Evolutionary conservation across 2,329 filamentous ascomycete genomes (phyloP).

Genomic region (Neopestalotiopsis clavispora): DNA sequence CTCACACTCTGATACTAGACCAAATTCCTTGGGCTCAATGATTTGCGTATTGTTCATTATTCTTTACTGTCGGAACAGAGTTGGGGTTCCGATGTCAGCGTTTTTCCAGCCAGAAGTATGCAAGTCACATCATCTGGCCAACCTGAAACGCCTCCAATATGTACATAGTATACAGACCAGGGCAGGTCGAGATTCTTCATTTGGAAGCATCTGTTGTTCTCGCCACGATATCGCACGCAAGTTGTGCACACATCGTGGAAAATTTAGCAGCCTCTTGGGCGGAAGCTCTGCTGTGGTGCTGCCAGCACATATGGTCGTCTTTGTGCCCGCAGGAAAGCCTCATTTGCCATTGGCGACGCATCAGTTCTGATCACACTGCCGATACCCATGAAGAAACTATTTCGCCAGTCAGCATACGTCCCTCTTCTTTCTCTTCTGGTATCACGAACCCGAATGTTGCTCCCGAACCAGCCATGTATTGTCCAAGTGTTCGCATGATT

Average conservation of each 20-base stretch:
- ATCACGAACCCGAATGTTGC: constrained; percentile 86
- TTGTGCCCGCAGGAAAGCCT: constrained; percentile 77
- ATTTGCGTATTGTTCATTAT: neutral
- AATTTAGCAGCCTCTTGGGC: constrained; percentile 34
- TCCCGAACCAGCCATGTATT: constrained; percentile 95
- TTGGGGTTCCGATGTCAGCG: constrained; percentile 1
- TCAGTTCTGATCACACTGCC: constrained; percentile 96
- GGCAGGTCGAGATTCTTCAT: neutral
- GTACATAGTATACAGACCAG: constrained; percentile 9
- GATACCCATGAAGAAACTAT: constrained; percentile 96
- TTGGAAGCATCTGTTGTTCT: neutral
- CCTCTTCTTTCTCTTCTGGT: constrained; percentile 16
- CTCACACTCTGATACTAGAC: neutral
- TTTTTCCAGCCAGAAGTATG: neutral
- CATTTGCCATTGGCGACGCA: constrained; percentile 74
- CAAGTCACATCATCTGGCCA: neutral
- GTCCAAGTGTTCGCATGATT: constrained; percentile 90
- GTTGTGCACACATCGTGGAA: neutral
- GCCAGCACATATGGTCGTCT: constrained; percentile 73
- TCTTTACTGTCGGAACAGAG: neutral
- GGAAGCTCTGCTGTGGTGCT: constrained; percentile 42
- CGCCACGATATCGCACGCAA: neutral
- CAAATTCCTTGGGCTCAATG: neutral
- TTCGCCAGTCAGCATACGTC: constrained; percentile 19
- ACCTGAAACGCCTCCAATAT: constrained; percentile 13